These are phyloP conservation scores for Priceomyces fermenticarens DNA, from an alignment of 805 yeast genomes.

Conservation along the genomic window DNA sequence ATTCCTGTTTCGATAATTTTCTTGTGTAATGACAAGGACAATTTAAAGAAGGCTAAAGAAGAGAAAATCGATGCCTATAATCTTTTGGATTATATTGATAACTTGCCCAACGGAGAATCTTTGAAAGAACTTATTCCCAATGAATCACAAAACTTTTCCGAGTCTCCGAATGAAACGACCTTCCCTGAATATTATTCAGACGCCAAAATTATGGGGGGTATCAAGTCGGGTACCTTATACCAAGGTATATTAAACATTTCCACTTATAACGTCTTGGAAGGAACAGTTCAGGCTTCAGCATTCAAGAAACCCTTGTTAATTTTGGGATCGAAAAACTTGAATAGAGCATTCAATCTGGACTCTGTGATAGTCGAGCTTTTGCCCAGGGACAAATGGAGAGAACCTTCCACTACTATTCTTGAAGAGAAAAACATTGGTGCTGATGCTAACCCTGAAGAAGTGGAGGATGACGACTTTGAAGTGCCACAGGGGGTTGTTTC, in stretches of 20 bases:
- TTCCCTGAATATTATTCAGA: slow-evolving; percentile 78
- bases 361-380: slow-evolving; percentile 85
- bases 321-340: slow-evolving; percentile 78
- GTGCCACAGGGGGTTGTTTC: slow-evolving; percentile 43
- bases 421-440: slow-evolving; percentile 69
- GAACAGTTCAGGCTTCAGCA: slow-evolving; percentile 66
- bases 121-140: slow-evolving; percentile 77
- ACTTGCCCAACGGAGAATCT: slow-evolving; percentile 68
- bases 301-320: slow-evolving; percentile 80
- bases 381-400: slow-evolving; percentile 84
- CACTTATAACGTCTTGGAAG: slow-evolving; percentile 86
- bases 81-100: slow-evolving; percentile 66
- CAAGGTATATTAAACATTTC: slow-evolving; percentile 83
- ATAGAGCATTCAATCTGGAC: slow-evolving; percentile 91
- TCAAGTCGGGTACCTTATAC: slow-evolving; percentile 79
- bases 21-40: slow-evolving; percentile 76
- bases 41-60: slow-evolving; percentile 51
- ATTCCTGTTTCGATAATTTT: slow-evolving; percentile 48
- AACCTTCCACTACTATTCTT: slow-evolving; percentile 73
- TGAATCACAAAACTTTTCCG: slow-evolving; percentile 38
- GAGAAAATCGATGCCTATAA: slow-evolving; percentile 57
- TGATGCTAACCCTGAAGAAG: slow-evolving; percentile 58
- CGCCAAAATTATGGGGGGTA: slow-evolving; percentile 85
- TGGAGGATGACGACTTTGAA: slow-evolving; percentile 24
- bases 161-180: slow-evolving; percentile 46